Conservation (phyloP, 371 early-diverging fungal genomes). For the Haplosporangium sp. region DNA sequence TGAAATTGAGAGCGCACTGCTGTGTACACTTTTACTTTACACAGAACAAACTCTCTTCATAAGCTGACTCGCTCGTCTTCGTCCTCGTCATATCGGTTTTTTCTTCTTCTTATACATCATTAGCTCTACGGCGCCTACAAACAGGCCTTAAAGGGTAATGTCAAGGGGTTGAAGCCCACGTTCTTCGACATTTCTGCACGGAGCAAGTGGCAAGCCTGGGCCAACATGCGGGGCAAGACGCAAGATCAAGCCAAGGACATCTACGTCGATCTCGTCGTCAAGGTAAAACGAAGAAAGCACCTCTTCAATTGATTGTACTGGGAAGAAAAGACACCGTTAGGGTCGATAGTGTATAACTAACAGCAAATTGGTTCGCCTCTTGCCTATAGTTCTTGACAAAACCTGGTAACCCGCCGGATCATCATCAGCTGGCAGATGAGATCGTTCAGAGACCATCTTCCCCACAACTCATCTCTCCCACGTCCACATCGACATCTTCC, state of each 20-base stretch:
- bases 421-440: constrained; percentile 30
- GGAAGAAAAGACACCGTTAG: too few relatives aligned
- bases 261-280: constrained; percentile 47
- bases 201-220: constrained; percentile 55
- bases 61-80: not conserved
- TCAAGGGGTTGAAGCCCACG: constrained; percentile 34
- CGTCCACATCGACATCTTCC: not conserved
- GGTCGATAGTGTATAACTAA: not conserved
- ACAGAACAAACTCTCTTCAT: not conserved
- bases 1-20: constrained; percentile 1
- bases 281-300: constrained; percentile 13
- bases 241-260: constrained; percentile 25
- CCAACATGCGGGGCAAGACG: constrained; percentile 48
- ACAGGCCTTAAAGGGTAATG: constrained; percentile 44
- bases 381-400: constrained; percentile 28
- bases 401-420: constrained; percentile 40
- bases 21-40: too few relatives aligned
- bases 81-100: constrained; percentile 1
- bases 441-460: constrained; percentile 35
- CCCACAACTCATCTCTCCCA: constrained; percentile 1
- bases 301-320: not conserved
- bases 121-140: constrained; percentile 55
- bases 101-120: not conserved
- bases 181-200: constrained; percentile 50
- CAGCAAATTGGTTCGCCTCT: not conserved